Base-by-base conservation (phyloP, 2,329 filamentous ascomycete genomes). In the Trichocomaceae sp. region DNA sequence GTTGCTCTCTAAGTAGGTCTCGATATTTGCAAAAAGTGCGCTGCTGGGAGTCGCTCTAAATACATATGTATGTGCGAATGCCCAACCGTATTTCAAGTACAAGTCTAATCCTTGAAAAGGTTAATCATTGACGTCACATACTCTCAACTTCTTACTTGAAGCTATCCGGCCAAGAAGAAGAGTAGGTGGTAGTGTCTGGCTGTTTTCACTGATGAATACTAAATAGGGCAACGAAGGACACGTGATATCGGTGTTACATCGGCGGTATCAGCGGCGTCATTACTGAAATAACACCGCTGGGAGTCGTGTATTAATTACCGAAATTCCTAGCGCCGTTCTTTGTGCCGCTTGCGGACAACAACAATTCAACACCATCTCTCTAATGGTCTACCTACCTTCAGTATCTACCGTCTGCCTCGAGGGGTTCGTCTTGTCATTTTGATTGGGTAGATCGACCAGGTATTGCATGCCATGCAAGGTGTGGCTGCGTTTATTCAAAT, bases 191-290 rank as follows among this genome's bases (percentile, higher is more conserved):
- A 22, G 39, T 19, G 22, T 42, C 22, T 42, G 39, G 17, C 39
- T 10, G 17, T 20, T 42, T 17, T 20, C 39, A 12, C 3, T 12
- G 6, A 20, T 37, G 26, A 23, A 26, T 26, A 26, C 2, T 19
- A 26, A 31, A 22, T 53, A 53, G 51, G 51, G 51, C 35, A 47
- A 20, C 19, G 15, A 41, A 47, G 15, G 31, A n/a, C 51, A 53
- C 51, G 51, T 53, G 51, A 47, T 44, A 47, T 52, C 31, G 45
- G 15, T 20, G 29, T 23, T 35, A 37, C 8, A 37, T 39, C 8
- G 9, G 5, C 12, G 10, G 42, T 53, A 52, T 53, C 47, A 26
- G n/a, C 20, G 13, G 20, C 20, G 50, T 47, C 47, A 53, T 53
- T 41, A 47, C 23, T 9, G 31, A 6, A 15, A 37, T n/a, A 37